A percentile compares a stretch with the other conserved stretches of the same genome.
phyloP scores from a whole-genome alignment of 306 rosid genomes.

The Acacia melanoxylon region DNA sequence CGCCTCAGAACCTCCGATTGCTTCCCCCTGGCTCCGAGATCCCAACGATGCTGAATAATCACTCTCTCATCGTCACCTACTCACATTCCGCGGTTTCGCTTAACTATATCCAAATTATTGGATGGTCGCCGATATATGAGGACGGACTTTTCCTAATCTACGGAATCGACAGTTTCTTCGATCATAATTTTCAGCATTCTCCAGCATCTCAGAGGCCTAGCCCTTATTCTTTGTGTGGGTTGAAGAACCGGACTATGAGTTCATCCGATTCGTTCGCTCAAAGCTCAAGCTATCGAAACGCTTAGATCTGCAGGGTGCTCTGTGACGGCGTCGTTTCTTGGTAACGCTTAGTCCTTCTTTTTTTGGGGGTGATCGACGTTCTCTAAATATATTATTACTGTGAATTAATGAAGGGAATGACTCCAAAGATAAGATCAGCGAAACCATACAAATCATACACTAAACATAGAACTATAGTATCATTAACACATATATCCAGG shows the following conservation, averaged over 20 bases:
- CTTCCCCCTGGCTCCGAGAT: conserved; percentile 63
- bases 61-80: conserved; percentile 57
- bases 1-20: conserved; percentile 52
- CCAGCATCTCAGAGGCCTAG: conserved; percentile 22
- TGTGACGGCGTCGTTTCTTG: conserved; percentile 65
- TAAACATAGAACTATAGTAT: too few relatives aligned
- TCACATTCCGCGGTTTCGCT: conserved; percentile 41
- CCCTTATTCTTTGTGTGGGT: conserved; percentile 27
- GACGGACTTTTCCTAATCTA: conserved; percentile 59
- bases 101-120: conserved; percentile 42
- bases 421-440: too few relatives aligned
- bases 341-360: too few relatives aligned
- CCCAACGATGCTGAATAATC: conserved; percentile 52
- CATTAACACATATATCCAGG: too few relatives aligned
- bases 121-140: conserved; percentile 50
- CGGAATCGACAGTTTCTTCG: conserved; percentile 56
- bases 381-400: too few relatives aligned
- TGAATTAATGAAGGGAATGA: too few relatives aligned
- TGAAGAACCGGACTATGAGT: conserved; percentile 1
- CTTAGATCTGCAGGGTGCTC: conserved; percentile 8
- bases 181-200: conserved; percentile 40
- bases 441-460: too few relatives aligned
- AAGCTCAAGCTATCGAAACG: conserved; percentile 44
- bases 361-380: too few relatives aligned
- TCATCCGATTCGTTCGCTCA: conserved; percentile 42